Evolutionary conservation across 495 filamentous ascomycete species (phyloP).

Genomic region (Chaetomium cochliodes): DNA sequence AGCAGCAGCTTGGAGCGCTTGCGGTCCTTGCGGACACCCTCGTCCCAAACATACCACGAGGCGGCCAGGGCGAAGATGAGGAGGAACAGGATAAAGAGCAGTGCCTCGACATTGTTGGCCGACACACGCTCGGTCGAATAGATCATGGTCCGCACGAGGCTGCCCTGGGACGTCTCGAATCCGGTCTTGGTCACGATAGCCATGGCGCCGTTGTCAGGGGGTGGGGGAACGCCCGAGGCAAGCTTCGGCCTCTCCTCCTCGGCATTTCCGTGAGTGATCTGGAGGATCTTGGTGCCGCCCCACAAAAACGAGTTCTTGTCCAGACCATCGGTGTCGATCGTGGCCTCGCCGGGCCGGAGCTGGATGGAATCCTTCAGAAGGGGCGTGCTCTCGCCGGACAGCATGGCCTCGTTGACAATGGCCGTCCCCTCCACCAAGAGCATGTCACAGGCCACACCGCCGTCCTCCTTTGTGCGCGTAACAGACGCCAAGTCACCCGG

Average conservation of each 20-base stretch:
- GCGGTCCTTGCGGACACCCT: constrained; percentile 87
- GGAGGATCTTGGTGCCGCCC: constrained; percentile 95
- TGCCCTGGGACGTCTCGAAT: constrained; percentile 98
- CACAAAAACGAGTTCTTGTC: constrained; percentile 97
- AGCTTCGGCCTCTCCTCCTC: constrained; percentile 67
- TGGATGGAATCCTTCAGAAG: constrained; percentile 95
- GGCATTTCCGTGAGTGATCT: constrained; percentile 80
- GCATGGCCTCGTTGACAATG: constrained; percentile 99
- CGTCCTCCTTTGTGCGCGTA: constrained; percentile 91
- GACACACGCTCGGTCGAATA: constrained; percentile 98
- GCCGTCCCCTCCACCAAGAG: constrained; percentile 88
- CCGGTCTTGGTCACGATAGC: constrained; percentile 95
- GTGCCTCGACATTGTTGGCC: constrained; percentile 90
- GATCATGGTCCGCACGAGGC: constrained; percentile 97
- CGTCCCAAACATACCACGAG: constrained; percentile 99
- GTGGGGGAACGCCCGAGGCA: constrained; percentile 65
- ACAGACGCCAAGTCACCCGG: constrained; percentile 97
- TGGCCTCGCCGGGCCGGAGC: constrained; percentile 79
- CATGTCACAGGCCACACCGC: constrained; percentile 97
- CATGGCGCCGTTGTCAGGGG: constrained; percentile 90
- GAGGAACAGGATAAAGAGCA: constrained; percentile 95
- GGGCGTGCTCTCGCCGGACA: constrained; percentile 96
- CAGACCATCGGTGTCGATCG: constrained; percentile 82
- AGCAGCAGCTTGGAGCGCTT: constrained; percentile 96
- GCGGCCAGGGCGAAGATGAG: constrained; percentile 94